Conservation (phyloP, 345 rosid species). For the Camelina laxa region DNA sequence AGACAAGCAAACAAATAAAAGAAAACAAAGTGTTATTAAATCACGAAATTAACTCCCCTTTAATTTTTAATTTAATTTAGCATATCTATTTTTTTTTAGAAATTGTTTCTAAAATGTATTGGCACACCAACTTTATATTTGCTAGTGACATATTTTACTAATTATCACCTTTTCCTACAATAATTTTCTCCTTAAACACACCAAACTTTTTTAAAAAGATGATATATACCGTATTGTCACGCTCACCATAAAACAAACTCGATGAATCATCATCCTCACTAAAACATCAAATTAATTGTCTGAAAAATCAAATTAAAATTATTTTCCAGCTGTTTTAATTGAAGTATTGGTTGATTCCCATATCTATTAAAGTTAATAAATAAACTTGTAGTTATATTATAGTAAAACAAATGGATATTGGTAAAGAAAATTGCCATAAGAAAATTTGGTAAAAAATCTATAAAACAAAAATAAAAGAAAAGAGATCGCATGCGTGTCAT, state of each 20-base stretch:
- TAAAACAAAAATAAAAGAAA: constrained; percentile 25
- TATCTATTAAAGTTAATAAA: constrained; percentile 6
- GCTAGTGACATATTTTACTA: background rate
- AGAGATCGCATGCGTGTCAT: constrained; percentile 57
- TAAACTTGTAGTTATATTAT: constrained; percentile 20
- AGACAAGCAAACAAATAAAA: constrained; percentile 2
- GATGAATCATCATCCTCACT: background rate
- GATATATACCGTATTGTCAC: background rate
- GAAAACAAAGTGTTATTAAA: background rate
- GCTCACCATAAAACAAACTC: background rate
- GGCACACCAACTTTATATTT: background rate
- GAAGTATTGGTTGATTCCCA: constrained; percentile 18
- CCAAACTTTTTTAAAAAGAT: background rate
- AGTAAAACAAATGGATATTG: constrained; percentile 19
- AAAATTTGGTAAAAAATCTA: constrained; percentile 26
- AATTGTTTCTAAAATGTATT: background rate
- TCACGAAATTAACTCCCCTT: background rate
- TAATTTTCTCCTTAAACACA: background rate
- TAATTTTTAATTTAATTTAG: too few species aligned
- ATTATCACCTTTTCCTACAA: background rate
- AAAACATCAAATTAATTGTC: background rate
- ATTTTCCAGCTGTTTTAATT: background rate
- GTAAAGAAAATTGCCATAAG: background rate
- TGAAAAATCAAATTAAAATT: background rate
- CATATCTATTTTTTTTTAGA: too few species aligned